Evolutionary conservation across 805 yeast species (phyloP).

Genomic region (Nakazawaea molendinolei): DNA sequence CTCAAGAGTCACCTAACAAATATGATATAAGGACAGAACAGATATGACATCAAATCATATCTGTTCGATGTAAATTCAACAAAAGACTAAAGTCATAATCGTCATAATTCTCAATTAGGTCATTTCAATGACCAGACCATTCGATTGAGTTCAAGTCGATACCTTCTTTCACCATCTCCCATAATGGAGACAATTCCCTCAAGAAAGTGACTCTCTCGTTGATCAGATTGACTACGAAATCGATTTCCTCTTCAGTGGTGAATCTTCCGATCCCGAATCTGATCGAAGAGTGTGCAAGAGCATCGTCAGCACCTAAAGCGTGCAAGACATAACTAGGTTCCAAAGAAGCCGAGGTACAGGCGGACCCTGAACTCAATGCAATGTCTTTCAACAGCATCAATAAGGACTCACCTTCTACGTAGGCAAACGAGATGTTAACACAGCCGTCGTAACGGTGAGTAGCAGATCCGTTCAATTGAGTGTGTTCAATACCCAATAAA

Average conservation of each 20-base stretch:
- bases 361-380: slow-evolving; percentile 94
- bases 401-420: slow-evolving; percentile 95
- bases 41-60: too few relatives aligned
- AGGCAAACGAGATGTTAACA: slow-evolving; percentile 94
- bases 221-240: slow-evolving; percentile 86
- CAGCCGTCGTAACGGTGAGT: slow-evolving; percentile 82
- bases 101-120: too few relatives aligned
- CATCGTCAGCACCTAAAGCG: slow-evolving; percentile 97
- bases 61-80: too few relatives aligned
- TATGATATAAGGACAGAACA: too few relatives aligned
- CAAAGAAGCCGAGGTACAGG: slow-evolving; percentile 96
- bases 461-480: slow-evolving; percentile 82
- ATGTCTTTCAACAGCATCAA: slow-evolving; percentile 97
- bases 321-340: slow-evolving; percentile 97
- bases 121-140: slow-evolving; percentile 88
- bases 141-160: slow-evolving; percentile 89
- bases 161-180: slow-evolving; percentile 99
- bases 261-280: slow-evolving; percentile 96
- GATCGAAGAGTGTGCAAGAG: slow-evolving; percentile 96
- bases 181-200: slow-evolving; percentile 88
- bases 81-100: too few relatives aligned
- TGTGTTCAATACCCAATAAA: slow-evolving; percentile 76
- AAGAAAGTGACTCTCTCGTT: slow-evolving; percentile 84
- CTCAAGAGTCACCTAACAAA: too few relatives aligned
- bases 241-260: slow-evolving; percentile 93